Conservation (phyloP, 371 early-diverging fungal genomes). For the Mortierella sp. region DNA sequence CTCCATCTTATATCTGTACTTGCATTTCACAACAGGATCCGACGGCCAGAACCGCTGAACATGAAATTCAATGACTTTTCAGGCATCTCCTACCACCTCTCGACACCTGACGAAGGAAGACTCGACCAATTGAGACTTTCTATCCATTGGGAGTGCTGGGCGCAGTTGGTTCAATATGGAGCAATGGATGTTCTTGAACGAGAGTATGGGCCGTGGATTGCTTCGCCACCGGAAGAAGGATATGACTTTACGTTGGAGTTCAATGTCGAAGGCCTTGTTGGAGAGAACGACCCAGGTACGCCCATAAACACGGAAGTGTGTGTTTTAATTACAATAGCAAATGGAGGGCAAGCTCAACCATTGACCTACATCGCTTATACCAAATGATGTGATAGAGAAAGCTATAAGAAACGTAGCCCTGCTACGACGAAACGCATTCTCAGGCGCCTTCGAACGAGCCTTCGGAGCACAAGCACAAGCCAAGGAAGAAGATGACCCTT, state of each 20-base stretch:
- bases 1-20: constrained; percentile 4
- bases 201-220: constrained; percentile 6
- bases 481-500: background rate
- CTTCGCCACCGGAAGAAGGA: background rate
- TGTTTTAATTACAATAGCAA: background rate
- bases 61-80: constrained; percentile 6
- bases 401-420: background rate
- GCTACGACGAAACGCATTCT: background rate
- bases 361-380: background rate
- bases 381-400: background rate
- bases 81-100: background rate
- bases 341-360: background rate
- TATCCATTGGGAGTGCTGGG: constrained; percentile 9
- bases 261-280: background rate
- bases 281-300: background rate
- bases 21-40: background rate
- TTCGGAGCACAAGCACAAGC: background rate
- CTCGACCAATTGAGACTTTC: constrained; percentile 2
- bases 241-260: background rate
- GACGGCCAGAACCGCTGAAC: background rate
- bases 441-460: constrained; percentile 1
- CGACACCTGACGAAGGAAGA: background rate
- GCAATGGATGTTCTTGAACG: background rate
- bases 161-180: background rate
- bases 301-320: background rate